Conservation (phyloP, 148 eudicot genomes). For the Talinum fruticosum region DNA sequence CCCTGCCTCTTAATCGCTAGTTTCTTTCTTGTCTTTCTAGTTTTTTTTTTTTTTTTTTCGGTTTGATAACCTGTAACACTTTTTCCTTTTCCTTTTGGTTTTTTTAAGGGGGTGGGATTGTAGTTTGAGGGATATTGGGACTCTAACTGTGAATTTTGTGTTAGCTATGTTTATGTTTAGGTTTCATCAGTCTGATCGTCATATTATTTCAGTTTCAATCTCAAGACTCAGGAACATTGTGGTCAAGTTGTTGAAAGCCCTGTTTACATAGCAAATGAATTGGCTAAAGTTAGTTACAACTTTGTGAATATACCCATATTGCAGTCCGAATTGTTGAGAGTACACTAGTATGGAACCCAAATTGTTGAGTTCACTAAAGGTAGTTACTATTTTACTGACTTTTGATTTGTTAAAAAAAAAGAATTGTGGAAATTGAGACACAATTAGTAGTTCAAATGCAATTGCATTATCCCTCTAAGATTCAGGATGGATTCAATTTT, state of each 20-base stretch:
- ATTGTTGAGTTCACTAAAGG: neutral
- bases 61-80: neutral
- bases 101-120: too few relatives aligned
- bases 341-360: neutral
- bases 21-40: neutral
- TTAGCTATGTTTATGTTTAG: neutral
- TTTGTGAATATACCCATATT: neutral
- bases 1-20: neutral
- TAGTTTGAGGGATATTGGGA: neutral
- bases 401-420: neutral
- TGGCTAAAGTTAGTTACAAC: neutral
- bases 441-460: neutral
- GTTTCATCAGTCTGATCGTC: neutral
- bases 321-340: neutral
- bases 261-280: neutral
- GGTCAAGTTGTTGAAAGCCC: neutral
- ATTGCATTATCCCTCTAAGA: neutral
- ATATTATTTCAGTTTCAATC: neutral
- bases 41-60: neutral
- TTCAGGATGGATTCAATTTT: neutral
- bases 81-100: neutral
- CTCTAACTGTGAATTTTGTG: neutral
- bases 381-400: neutral
- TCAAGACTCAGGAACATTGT: neutral
- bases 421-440: neutral